A percentile compares a stretch with the other conserved stretches of the same genome.
Evolutionary conservation across 2,329 filamentous ascomycete genomes (phyloP).

Genomic region (Dactylellina leptospora): DNA sequence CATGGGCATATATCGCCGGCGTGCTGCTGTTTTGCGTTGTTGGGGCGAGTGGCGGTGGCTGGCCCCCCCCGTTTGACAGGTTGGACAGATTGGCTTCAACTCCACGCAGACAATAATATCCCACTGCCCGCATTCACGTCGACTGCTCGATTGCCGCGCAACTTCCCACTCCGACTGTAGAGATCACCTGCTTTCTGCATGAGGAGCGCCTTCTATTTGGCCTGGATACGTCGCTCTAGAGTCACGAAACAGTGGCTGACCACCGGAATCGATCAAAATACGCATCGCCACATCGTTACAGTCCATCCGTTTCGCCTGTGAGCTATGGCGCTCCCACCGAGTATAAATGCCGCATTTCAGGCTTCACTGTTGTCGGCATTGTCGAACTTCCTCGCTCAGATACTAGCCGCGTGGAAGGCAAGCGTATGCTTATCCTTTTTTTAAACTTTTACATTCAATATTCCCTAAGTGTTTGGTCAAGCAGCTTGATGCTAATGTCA

Average conservation of each 20-base stretch:
- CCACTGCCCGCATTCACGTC: background rate
- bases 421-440: conserved; percentile 58
- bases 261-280: background rate
- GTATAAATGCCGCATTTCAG: conserved; percentile 67
- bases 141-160: background rate
- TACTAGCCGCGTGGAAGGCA: conserved; percentile 65
- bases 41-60: background rate
- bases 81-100: conserved; percentile 52
- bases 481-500: background rate
- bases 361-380: conserved; percentile 65
- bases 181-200: background rate
- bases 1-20: no score
- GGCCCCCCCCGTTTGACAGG: conserved; percentile 1
- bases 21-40: no score
- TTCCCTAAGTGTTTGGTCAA: background rate
- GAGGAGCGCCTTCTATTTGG: no score
- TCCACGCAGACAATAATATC: background rate
- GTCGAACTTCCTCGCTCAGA: conserved; percentile 68
- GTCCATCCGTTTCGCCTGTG: background rate
- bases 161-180: background rate
- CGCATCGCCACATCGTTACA: conserved; percentile 1
- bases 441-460: no score
- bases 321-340: conserved; percentile 59
- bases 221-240: background rate
- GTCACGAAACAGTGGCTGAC: background rate